These are phyloP conservation scores for Colletotrichum lupini DNA, from an alignment of 2,329 filamentous ascomycete genomes.

Conservation along the genomic window DNA sequence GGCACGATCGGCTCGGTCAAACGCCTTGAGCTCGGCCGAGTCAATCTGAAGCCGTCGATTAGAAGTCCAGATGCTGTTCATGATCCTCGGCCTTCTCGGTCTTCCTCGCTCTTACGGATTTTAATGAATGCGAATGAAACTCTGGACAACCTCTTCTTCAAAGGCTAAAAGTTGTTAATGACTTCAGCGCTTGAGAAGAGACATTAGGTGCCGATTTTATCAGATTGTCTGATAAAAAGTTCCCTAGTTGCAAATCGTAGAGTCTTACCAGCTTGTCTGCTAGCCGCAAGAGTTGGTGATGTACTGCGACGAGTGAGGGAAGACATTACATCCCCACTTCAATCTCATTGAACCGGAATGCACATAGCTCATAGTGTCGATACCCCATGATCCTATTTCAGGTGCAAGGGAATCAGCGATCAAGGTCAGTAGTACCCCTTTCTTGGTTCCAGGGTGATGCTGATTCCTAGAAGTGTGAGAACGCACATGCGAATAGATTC, in stretches of 20 bases:
- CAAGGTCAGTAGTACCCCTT: not conserved
- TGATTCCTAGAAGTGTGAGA: not conserved
- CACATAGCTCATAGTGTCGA: not conserved
- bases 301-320: no score
- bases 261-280: no score
- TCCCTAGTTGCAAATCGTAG: no score
- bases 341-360: not conserved
- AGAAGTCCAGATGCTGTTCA: not conserved
- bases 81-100: not conserved
- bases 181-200: not conserved
- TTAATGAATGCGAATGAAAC: not conserved
- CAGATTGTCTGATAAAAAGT: not conserved
- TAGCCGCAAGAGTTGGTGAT: no score
- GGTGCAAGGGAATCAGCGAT: not conserved
- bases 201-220: not conserved
- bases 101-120: not conserved
- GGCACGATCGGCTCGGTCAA: not conserved
- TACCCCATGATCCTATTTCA: not conserved
- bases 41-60: not conserved
- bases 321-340: not conserved
- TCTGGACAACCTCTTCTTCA: not conserved
- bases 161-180: not conserved
- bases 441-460: not conserved
- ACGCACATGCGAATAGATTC: no score
- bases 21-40: not conserved